phyloP scores from a whole-genome alignment of 2,329 filamentous ascomycete species.

The Stemphylium vesicarium region DNA sequence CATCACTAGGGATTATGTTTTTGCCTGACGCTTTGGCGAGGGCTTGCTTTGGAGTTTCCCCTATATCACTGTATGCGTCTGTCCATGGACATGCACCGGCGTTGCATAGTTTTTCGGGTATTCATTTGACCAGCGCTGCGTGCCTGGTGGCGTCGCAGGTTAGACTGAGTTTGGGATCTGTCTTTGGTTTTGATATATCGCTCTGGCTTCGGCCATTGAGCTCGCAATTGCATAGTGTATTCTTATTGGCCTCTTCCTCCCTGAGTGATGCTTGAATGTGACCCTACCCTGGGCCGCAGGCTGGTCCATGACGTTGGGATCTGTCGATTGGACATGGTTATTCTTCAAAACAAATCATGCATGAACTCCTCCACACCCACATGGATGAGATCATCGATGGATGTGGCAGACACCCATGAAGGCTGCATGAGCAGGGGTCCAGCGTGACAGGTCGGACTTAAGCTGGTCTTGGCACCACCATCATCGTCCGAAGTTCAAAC shows the following conservation, averaged over 20 bases:
- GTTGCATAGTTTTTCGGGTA: slow-evolving; percentile 12
- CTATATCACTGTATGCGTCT: slow-evolving; percentile 6
- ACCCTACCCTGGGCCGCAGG: background rate
- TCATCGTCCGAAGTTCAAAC: slow-evolving; percentile 7
- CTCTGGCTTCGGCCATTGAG: slow-evolving; percentile 23
- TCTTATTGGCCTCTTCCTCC: background rate
- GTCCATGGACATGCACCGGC: slow-evolving; percentile 13
- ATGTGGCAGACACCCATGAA: background rate
- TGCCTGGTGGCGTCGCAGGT: slow-evolving; percentile 9
- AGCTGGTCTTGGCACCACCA: slow-evolving; percentile 8
- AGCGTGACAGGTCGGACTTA: slow-evolving; percentile 10
- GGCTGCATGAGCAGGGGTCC: slow-evolving; percentile 4
- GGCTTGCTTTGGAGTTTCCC: slow-evolving; percentile 10
- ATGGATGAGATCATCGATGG: background rate
- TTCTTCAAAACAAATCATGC: slow-evolving; percentile 3
- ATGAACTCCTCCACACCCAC: slow-evolving; percentile 3
- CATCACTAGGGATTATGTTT: slow-evolving; percentile 24
- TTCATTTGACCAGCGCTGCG: slow-evolving; percentile 1
- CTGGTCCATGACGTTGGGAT: background rate
- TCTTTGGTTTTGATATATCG: slow-evolving; percentile 12
- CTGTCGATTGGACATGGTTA: background rate
- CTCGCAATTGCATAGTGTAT: slow-evolving; percentile 20
- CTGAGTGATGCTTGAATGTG: background rate
- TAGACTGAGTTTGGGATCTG: slow-evolving; percentile 4
- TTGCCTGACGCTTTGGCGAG: slow-evolving; percentile 17